These are phyloP conservation scores for Saccharomyces pastorianus DNA, from an alignment of 1,139 yeast genomes.

Conservation along the genomic window DNA sequence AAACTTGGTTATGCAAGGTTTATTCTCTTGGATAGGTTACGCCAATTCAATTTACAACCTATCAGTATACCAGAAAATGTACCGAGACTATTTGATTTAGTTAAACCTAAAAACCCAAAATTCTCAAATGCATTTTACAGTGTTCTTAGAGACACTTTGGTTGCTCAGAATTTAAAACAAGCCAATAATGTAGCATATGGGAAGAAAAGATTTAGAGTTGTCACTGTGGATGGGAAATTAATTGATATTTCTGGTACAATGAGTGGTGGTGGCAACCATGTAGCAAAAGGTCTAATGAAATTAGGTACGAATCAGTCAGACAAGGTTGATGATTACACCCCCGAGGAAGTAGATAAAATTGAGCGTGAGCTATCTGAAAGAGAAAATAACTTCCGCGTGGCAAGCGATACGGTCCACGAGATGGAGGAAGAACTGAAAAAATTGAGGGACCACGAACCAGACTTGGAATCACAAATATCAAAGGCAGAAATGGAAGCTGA, in stretches of 20 bases:
- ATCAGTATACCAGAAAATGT: constrained; percentile 71
- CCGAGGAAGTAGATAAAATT: constrained; percentile 51
- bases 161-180: constrained; percentile 66
- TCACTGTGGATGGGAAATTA: constrained; percentile 83
- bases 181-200: constrained; percentile 91
- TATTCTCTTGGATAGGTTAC: constrained; percentile 67
- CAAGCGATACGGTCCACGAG: constrained; percentile 46
- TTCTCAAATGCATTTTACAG: constrained; percentile 87
- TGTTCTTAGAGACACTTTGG: constrained; percentile 78
- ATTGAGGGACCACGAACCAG: constrained; percentile 60
- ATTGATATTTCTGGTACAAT: constrained; percentile 95
- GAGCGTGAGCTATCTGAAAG: constrained; percentile 45
- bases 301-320: constrained; percentile 13
- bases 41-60: constrained; percentile 50
- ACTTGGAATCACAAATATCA: constrained; percentile 55
- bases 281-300: constrained; percentile 38
- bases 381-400: constrained; percentile 50
- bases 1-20: constrained; percentile 86
- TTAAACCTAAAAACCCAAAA: constrained; percentile 54
- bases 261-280: constrained; percentile 88
- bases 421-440: constrained; percentile 54
- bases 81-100: constrained; percentile 78
- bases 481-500: constrained; percentile 59
- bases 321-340: constrained; percentile 33
- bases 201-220: constrained; percentile 72